Percentiles rank a stretch among this genome's conserved stretches.
Conservation (phyloP, 805 yeast genomes). For the Tetrapisispora arboricola region DNA sequence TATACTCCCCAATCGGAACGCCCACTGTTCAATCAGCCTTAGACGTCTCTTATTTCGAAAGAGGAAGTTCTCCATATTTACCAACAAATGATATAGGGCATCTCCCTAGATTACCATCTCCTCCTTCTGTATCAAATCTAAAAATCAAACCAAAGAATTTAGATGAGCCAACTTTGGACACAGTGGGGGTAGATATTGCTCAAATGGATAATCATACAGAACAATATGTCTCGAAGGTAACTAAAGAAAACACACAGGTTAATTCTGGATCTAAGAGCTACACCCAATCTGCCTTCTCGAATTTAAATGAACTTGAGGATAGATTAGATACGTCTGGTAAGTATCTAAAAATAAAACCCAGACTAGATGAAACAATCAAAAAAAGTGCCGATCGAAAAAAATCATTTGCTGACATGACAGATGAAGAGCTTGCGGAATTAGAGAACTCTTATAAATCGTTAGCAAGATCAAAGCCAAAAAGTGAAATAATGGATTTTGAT, state of each 20-base stretch:
- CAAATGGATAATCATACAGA: conserved; percentile 14
- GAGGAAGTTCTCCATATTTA: conserved; percentile 9
- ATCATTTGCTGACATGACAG: conserved; percentile 27
- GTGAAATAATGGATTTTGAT: conserved; percentile 22
- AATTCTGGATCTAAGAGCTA: conserved; percentile 27
- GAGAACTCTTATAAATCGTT: conserved; percentile 21
- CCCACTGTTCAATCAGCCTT: background rate
- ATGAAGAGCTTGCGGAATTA: conserved; percentile 22
- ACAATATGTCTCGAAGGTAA: conserved; percentile 12
- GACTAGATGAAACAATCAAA: background rate
- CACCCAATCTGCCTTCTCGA: conserved; percentile 26
- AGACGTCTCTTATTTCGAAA: background rate
- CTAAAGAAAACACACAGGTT: conserved; percentile 22
- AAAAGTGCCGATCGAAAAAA: conserved; percentile 10
- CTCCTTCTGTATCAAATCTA: conserved; percentile 16
- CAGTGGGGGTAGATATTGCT: conserved; percentile 18
- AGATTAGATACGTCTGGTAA: conserved; percentile 7
- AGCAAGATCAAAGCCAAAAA: conserved; percentile 17
- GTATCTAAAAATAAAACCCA: background rate
- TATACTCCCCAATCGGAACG: background rate
- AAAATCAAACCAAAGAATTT: conserved; percentile 7
- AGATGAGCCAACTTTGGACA: conserved; percentile 10
- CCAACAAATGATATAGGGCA: background rate
- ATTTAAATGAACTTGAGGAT: conserved; percentile 29
- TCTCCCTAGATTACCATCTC: conserved; percentile 18